Evolutionary conservation across 805 yeast species (phyloP).

Genomic region (Myxozyma melibiosi): DNA sequence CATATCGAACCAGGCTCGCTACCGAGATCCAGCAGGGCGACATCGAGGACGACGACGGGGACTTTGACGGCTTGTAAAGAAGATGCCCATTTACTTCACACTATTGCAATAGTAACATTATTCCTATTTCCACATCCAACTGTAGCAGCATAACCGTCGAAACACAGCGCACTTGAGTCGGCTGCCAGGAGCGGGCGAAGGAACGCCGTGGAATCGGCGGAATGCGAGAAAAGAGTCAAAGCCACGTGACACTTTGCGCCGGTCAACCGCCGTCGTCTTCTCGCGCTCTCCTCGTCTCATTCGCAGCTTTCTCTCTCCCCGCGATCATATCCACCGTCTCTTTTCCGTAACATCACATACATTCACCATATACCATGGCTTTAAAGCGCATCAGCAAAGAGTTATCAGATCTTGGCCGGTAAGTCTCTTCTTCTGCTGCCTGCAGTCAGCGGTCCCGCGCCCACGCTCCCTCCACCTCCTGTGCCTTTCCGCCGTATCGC

Average conservation of each 20-base stretch:
- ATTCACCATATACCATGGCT: constrained; percentile 55
- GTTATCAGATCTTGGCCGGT: constrained; percentile 91
- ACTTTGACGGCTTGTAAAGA: constrained; percentile 30
- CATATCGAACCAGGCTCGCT: constrained; percentile 39
- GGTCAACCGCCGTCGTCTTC: neutral
- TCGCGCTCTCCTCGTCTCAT: neutral
- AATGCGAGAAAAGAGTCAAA: neutral
- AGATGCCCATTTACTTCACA: neutral
- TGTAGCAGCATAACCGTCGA: neutral
- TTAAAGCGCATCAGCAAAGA: constrained; percentile 95
- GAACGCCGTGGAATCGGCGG: constrained; percentile 19
- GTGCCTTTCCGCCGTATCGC: no score
- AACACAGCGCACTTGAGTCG: neutral
- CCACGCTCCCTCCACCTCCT: neutral
- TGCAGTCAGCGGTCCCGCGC: neutral
- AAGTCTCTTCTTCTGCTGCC: constrained; percentile 45
- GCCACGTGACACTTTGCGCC: constrained; percentile 10
- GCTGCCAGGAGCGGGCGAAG: constrained; percentile 6
- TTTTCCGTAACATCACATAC: neutral
- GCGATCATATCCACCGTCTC: neutral
- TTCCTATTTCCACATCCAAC: neutral
- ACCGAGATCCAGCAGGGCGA: constrained; percentile 50
- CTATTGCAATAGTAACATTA: neutral
- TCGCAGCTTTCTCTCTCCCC: neutral
- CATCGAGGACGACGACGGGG: constrained; percentile 47